Percentiles rank a stretch among this genome's conserved stretches.
phyloP scores from a whole-genome alignment of 106 monocot species.

The Apostasia ramifera region DNA sequence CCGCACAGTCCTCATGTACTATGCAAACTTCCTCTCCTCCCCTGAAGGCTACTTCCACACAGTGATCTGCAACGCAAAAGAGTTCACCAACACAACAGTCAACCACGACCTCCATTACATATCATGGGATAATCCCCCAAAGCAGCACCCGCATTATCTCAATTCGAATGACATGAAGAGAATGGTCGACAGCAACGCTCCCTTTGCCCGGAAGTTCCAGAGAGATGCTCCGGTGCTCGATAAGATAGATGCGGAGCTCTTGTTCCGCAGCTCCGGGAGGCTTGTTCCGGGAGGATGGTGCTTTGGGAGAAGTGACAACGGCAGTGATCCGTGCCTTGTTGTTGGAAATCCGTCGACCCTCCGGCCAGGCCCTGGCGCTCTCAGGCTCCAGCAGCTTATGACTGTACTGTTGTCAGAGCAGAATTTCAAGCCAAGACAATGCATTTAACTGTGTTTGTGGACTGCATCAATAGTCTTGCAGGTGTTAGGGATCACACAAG shows the following conservation, averaged over 20 bases:
- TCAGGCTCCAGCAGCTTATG: constrained; percentile 43
- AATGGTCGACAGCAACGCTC: constrained; percentile 70
- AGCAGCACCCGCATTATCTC: constrained; percentile 86
- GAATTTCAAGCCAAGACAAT: constrained; percentile 52
- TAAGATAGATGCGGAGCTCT: constrained; percentile 61
- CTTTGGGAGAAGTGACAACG: constrained; percentile 24
- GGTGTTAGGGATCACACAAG: background rate
- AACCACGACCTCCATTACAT: constrained; percentile 92
- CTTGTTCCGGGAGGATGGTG: constrained; percentile 75
- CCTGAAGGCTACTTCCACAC: constrained; percentile 99
- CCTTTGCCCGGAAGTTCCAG: constrained; percentile 58
- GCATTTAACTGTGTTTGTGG: constrained; percentile 37
- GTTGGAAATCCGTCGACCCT: constrained; percentile 38
- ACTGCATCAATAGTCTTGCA: background rate
- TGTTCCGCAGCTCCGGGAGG: constrained; percentile 38
- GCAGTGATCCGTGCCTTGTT: constrained; percentile 46
- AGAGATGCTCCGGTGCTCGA: constrained; percentile 62
- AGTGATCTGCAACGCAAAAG: constrained; percentile 77
- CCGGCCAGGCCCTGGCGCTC: constrained; percentile 58
- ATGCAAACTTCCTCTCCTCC: constrained; percentile 84
- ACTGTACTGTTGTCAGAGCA: constrained; percentile 38
- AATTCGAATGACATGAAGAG: constrained; percentile 37
- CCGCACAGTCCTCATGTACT: constrained; percentile 80
- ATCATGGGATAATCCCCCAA: constrained; percentile 93
- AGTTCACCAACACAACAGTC: constrained; percentile 81